Evolutionary conservation across 179 eudicot genomes (phyloP).

Genomic region (Silene noctiflora): DNA sequence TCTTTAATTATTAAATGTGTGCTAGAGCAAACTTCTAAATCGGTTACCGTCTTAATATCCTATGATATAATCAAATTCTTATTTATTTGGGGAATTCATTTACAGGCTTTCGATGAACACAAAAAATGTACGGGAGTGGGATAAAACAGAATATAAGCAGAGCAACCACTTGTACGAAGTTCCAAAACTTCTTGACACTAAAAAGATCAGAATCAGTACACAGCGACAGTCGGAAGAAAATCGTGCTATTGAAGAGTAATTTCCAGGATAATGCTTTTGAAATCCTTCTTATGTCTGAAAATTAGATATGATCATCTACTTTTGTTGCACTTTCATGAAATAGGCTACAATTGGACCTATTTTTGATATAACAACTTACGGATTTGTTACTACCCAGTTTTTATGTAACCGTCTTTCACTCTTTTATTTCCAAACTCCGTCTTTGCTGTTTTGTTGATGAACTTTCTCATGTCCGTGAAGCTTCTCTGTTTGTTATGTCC

Average conservation of each 20-base stretch:
- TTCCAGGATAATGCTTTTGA: not conserved
- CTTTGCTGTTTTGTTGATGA: no score
- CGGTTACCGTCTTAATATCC: not conserved
- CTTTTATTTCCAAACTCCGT: not conserved
- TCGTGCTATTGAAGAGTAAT: conserved; percentile 77
- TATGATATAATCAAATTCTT: not conserved
- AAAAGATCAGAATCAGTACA: conserved; percentile 52
- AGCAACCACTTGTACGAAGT: conserved; percentile 36
- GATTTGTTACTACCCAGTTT: not conserved
- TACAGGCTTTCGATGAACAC: conserved; percentile 60
- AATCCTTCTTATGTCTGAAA: not conserved
- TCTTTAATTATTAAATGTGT: not conserved
- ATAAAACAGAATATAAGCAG: conserved; percentile 43
- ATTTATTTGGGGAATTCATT: not conserved
- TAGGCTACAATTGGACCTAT: not conserved
- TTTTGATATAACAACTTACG: not conserved
- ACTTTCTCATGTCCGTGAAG: no score
- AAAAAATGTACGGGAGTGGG: conserved; percentile 28
- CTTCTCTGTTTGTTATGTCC: no score
- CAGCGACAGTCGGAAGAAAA: conserved; percentile 42
- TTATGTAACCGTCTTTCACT: not conserved
- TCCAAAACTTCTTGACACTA: conserved; percentile 31
- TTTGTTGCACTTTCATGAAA: not conserved
- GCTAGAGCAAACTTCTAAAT: not conserved
- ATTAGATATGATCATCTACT: not conserved